Base-by-base conservation (phyloP, 352 stramenopile genomes). In the Phytophthora agathidicida region DNA sequence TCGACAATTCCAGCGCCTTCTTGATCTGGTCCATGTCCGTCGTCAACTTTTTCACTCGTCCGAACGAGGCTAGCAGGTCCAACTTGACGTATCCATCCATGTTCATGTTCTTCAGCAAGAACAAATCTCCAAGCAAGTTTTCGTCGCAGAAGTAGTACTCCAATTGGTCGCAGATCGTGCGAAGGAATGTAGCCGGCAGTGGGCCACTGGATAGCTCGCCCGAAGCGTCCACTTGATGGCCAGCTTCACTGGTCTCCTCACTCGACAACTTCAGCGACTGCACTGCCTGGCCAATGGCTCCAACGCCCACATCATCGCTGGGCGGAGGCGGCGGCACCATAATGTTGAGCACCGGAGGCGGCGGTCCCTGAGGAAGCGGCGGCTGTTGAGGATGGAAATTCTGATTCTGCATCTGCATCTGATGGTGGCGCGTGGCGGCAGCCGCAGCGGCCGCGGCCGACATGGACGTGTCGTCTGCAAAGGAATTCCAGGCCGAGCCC, bases 101-200 rank as follows among this genome's bases (percentile, higher is more conserved):
- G 55, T 95, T 95, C 86, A 95, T 95, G 58, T 95, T 95, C 63
- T 95, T 95, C 28, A 95, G 53, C 69, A 95, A 56, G 44, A 93
- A 93, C 20, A 95, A 55, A 60, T 95, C 83, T 28, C 83, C 83
- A 4, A 93, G 78, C 31, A 95, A 57, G 73, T 95, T 95, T 41
- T 95, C 86, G 49, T 95, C 86, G 54, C 86, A 95, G 50, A 95
- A 95, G 62, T 95, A 95, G 65, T 89, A 93, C 65, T 95, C 86
- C 48, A 95, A 66, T 56, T 95, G 86, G 56, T 95, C 86, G 52
- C 86, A 95, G 60, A 95, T 91, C 55, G 86, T 93, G 30, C 80
- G 72, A 36, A 95, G 59, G 55, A 95, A 95, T 9, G 86, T 95
- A 5, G 86, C 86, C 1, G 86, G 86, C 41, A 93, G 55, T 22